Percentiles rank a stretch among this genome's conserved stretches.
These are phyloP conservation scores for Neofusicoccum cordaticola DNA, from an alignment of 2,329 filamentous ascomycete genomes.

Conservation along the genomic window DNA sequence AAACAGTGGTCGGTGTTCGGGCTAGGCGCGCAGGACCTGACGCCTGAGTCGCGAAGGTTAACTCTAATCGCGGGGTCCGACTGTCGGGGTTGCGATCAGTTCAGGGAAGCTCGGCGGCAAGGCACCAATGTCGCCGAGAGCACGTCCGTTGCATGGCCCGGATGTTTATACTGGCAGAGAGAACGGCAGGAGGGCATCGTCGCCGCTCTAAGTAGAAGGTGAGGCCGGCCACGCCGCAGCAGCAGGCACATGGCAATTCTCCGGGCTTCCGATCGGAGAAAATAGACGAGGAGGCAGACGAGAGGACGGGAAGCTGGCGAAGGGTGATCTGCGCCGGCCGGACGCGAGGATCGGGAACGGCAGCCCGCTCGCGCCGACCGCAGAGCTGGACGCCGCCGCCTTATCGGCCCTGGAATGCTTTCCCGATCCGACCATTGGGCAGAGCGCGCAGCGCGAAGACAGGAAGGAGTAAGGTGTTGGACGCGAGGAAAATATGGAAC, in stretches of 20 bases:
- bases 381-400: neutral
- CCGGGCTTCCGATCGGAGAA: neutral
- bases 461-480: neutral
- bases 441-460: neutral
- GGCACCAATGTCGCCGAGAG: neutral
- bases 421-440: neutral
- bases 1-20: neutral
- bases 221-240: neutral
- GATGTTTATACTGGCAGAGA: no score
- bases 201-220: neutral
- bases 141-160: no score
- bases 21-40: neutral
- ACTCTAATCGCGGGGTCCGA: neutral
- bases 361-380: neutral
- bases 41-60: neutral
- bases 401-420: slow-evolving; percentile 1
- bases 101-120: neutral
- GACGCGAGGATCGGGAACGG: neutral
- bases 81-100: neutral
- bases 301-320: neutral
- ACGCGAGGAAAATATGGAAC: slow-evolving; percentile 2
- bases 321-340: slow-evolving; percentile 1
- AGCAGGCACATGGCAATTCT: neutral
- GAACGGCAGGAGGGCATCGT: neutral
- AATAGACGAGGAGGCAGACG: neutral